phyloP scores from a whole-genome alignment of 2,329 filamentous ascomycete species.

The Apiospora saccharicola region DNA sequence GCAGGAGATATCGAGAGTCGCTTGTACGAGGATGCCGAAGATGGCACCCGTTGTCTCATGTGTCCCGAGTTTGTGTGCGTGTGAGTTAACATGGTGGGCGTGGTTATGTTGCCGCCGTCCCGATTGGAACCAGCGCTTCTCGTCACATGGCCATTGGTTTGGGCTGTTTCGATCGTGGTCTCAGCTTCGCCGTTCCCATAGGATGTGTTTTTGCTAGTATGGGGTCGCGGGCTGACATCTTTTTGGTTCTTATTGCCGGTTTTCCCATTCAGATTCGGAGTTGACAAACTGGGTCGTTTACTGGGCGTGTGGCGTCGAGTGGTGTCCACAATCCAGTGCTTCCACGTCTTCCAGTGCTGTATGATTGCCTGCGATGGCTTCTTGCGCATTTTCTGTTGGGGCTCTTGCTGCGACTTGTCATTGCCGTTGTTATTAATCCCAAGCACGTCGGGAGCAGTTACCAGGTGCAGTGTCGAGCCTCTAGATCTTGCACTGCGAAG shows the following conservation, averaged over 20 bases:
- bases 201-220: slow-evolving; percentile 64
- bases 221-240: slow-evolving; percentile 64
- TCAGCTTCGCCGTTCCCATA: slow-evolving; percentile 48
- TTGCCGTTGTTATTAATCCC: background rate
- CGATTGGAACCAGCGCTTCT: slow-evolving; percentile 40
- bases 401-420: slow-evolving; percentile 35
- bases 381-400: slow-evolving; percentile 58
- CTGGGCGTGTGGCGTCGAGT: slow-evolving; percentile 60
- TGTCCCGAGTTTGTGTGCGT: slow-evolving; percentile 26
- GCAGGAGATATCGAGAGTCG: slow-evolving; percentile 86
- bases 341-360: slow-evolving; percentile 69
- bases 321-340: slow-evolving; percentile 68
- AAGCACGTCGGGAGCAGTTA: slow-evolving; percentile 68
- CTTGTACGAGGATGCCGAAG: slow-evolving; percentile 62
- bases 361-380: slow-evolving; percentile 66
- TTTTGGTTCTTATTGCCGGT: slow-evolving; percentile 55
- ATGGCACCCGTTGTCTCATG: slow-evolving; percentile 44
- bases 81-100: slow-evolving; percentile 41
- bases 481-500: slow-evolving; percentile 74
- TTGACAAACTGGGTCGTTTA: slow-evolving; percentile 63
- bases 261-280: slow-evolving; percentile 64
- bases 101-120: slow-evolving; percentile 33
- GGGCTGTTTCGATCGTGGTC: slow-evolving; percentile 56
- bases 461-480: slow-evolving; percentile 86
- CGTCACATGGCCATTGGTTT: slow-evolving; percentile 57